A percentile compares a stretch with the other conserved stretches of the same genome.
Conservation (phyloP, 495 filamentous ascomycete species). For the Antarctomyces pellizariae region DNA sequence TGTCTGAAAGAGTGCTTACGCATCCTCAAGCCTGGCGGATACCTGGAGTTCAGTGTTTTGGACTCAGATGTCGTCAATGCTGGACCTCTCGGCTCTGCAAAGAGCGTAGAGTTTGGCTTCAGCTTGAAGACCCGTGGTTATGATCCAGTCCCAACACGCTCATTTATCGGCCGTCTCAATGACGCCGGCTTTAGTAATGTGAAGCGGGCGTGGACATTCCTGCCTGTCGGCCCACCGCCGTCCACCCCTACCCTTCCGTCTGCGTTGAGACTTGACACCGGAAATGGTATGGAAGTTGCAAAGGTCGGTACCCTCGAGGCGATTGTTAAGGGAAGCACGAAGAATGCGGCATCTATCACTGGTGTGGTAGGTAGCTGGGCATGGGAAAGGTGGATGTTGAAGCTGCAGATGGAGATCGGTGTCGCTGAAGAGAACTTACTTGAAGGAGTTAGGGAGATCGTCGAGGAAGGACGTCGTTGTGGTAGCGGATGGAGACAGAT, state of each 20-base stretch:
- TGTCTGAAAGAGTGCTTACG: conserved; percentile 72
- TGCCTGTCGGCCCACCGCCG: conserved; percentile 48
- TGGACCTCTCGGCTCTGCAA: conserved; percentile 50
- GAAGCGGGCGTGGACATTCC: conserved; percentile 71
- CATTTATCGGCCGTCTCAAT: conserved; percentile 50
- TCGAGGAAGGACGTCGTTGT: conserved; percentile 63
- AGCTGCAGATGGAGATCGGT: conserved; percentile 64
- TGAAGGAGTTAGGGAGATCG: conserved; percentile 51
- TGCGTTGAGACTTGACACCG: conserved; percentile 24
- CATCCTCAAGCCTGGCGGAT: conserved; percentile 77
- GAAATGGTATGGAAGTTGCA: conserved; percentile 17
- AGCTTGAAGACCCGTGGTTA: conserved; percentile 70
- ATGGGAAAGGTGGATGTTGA: conserved; percentile 93
- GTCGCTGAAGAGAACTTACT: conserved; percentile 38
- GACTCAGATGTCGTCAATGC: conserved; percentile 76
- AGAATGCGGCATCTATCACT: conserved; percentile 47
- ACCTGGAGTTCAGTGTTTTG: conserved; percentile 71
- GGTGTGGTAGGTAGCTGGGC: conserved; percentile 72
- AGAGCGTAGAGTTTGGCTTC: conserved; percentile 73
- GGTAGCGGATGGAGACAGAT: conserved; percentile 72
- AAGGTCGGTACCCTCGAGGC: conserved; percentile 37
- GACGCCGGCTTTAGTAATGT: conserved; percentile 51
- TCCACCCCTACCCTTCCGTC: conserved; percentile 28
- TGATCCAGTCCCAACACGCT: conserved; percentile 60
- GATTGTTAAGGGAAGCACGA: conserved; percentile 44